These are phyloP conservation scores for Trichoderma afroharzianum DNA, from an alignment of 2,329 filamentous ascomycete genomes.

Conservation along the genomic window DNA sequence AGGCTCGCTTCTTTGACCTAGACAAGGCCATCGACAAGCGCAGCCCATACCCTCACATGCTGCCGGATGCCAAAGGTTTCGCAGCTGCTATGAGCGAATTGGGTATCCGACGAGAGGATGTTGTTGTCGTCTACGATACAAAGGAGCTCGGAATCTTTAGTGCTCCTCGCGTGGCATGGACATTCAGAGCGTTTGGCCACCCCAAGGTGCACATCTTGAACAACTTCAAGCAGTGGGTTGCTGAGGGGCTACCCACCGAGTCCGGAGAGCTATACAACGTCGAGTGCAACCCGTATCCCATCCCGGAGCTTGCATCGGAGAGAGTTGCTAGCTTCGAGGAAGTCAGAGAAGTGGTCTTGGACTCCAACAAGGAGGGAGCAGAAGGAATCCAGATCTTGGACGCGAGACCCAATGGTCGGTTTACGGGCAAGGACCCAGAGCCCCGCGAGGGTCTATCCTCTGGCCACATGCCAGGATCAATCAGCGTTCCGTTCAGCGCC, in stretches of 20 bases:
- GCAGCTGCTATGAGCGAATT: constrained; percentile 83
- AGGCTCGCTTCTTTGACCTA: constrained; percentile 92
- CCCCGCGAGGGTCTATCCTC: constrained; percentile 81
- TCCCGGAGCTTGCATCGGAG: constrained; percentile 55
- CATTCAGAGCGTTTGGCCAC: constrained; percentile 85
- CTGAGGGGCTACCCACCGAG: constrained; percentile 77
- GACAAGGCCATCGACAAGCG: constrained; percentile 85
- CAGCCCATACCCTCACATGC: constrained; percentile 94
- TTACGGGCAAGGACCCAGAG: constrained; percentile 78
- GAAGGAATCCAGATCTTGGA: constrained; percentile 87
- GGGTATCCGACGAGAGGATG: constrained; percentile 83
- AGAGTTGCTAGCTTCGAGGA: constrained; percentile 80
- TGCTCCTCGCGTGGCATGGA: constrained; percentile 92
- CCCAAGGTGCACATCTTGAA: constrained; percentile 84
- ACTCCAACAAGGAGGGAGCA: constrained; percentile 76
- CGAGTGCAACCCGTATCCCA: constrained; percentile 62
- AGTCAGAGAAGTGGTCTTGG: constrained; percentile 70
- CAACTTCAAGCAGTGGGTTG: constrained; percentile 93
- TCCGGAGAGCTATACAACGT: constrained; percentile 69
- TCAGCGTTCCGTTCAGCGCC: constrained; percentile 74
- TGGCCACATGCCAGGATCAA: constrained; percentile 87
- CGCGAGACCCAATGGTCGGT: constrained; percentile 75
- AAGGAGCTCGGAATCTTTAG: constrained; percentile 92
- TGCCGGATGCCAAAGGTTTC: constrained; percentile 77
- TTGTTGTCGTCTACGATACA: constrained; percentile 89